These are phyloP conservation scores for Dillenia suffruticosa DNA, from an alignment of 164 flowering plant genomes.

Conservation along the genomic window DNA sequence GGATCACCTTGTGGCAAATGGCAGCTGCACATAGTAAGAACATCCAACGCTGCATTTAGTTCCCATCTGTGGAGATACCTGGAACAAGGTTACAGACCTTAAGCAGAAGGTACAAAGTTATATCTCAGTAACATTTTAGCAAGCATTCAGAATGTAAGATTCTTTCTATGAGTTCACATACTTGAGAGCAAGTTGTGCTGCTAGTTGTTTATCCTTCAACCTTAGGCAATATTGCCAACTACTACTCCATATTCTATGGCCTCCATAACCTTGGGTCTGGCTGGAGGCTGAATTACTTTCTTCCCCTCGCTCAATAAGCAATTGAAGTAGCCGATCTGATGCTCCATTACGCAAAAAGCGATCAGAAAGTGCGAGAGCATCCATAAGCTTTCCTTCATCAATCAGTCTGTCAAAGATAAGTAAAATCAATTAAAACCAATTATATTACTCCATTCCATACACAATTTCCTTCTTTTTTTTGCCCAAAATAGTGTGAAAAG, in stretches of 20 bases:
- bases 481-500: neutral
- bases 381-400: slow-evolving; percentile 85
- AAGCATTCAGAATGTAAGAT: neutral
- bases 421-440: slow-evolving; percentile 1
- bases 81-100: slow-evolving; percentile 6
- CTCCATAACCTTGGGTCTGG: slow-evolving; percentile 43
- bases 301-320: slow-evolving; percentile 76
- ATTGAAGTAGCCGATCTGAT: slow-evolving; percentile 83
- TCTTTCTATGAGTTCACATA: slow-evolving; percentile 26
- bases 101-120: neutral
- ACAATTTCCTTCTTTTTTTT: neutral
- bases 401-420: slow-evolving; percentile 49
- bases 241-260: slow-evolving; percentile 53
- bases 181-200: slow-evolving; percentile 88
- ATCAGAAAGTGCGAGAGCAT: slow-evolving; percentile 97
- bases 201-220: slow-evolving; percentile 83
- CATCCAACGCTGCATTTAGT: slow-evolving; percentile 86
- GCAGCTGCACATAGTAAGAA: slow-evolving; percentile 95
- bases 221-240: slow-evolving; percentile 96
- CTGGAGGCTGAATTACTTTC: slow-evolving; percentile 39
- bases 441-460: neutral
- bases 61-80: slow-evolving; percentile 93
- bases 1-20: slow-evolving; percentile 72
- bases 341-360: slow-evolving; percentile 95
- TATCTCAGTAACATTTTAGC: neutral